Evolutionary conservation across 768 basidiomycete species (phyloP), one percentile per base, ranked within the genome.

Genomic region (Ephemerocybe angulata): DNA sequence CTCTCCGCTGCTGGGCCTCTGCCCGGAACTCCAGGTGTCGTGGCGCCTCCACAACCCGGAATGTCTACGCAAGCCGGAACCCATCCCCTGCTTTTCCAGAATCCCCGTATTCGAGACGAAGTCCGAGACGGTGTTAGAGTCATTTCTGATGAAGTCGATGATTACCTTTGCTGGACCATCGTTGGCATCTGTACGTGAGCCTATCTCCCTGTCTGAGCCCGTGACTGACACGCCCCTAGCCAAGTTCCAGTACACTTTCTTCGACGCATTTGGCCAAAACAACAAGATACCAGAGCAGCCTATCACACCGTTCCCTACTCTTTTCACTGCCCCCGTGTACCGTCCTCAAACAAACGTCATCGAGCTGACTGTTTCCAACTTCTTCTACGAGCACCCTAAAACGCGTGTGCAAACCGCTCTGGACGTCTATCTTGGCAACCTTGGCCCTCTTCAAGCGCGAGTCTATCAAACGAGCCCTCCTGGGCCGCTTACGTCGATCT

Each of bases 81-180:
- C 1, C 90, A 92, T 63, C 85, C 90, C 27, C 70, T 93, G 37
- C 77, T 90, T 33, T 93, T 91, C 70, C 84, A 86, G 65, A 76
- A 84, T 8, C 88, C 91, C 43, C 84, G 88, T 33, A 79, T 90
- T n/a, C 81, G 84, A 35, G 91, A 92, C 56, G 91, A 93, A 65
- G 72, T 87, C 55, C 88, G 88, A 67, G 88, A 91, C 59, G 90
- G 88, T 15, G 77, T 83, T 46, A 82, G 82, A 52, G 72, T 84
- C 29, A 82, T 91, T 52, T 87, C 84, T 22, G 93, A 96, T 62
- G 90, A 93, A 69, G 90, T 97, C 5, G 93, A 97, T 66, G 94
- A 97, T 66, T 95, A 93, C 75, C 74, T 95, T 54, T 93, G 90
- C 64, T 97, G 94, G 94, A 93, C 92, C 12, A 94, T 97, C 62